phyloP scores from a whole-genome alignment of 805 yeast genomes.

The Suhomyces faveliae region DNA sequence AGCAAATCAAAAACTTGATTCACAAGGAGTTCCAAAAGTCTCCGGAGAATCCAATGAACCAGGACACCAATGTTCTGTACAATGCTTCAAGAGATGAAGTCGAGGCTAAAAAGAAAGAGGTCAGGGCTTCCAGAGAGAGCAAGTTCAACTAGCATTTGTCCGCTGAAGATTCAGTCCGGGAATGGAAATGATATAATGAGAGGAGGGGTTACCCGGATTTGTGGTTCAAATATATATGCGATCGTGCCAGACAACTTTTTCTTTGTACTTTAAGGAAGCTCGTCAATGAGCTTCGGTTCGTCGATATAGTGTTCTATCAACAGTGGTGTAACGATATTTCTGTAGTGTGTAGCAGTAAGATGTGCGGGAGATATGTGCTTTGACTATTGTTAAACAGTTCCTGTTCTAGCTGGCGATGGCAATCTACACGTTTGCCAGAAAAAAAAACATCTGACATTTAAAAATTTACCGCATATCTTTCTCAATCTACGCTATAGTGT shows the following conservation, averaged over 20 bases:
- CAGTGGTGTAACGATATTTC: background rate
- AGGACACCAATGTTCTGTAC: constrained; percentile 58
- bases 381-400: background rate
- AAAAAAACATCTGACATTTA: background rate
- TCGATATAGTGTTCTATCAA: background rate
- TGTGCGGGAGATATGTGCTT: background rate
- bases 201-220: constrained; percentile 1
- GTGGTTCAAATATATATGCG: background rate
- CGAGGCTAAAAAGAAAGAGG: constrained; percentile 43
- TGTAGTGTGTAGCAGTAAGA: background rate
- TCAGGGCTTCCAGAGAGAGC: constrained; percentile 50
- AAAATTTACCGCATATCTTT: background rate
- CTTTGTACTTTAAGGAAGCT: background rate
- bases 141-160: constrained; percentile 17
- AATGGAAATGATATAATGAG: background rate
- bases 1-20: constrained; percentile 71
- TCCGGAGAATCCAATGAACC: constrained; percentile 83
- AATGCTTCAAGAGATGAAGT: constrained; percentile 61
- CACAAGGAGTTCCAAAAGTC: constrained; percentile 80
- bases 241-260: background rate
- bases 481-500: background rate
- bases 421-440: background rate
- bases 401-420: background rate
- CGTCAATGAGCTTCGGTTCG: background rate
- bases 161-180: background rate